phyloP scores from a whole-genome alignment of 495 filamentous ascomycete species.

The Penicillium riverlandense region DNA sequence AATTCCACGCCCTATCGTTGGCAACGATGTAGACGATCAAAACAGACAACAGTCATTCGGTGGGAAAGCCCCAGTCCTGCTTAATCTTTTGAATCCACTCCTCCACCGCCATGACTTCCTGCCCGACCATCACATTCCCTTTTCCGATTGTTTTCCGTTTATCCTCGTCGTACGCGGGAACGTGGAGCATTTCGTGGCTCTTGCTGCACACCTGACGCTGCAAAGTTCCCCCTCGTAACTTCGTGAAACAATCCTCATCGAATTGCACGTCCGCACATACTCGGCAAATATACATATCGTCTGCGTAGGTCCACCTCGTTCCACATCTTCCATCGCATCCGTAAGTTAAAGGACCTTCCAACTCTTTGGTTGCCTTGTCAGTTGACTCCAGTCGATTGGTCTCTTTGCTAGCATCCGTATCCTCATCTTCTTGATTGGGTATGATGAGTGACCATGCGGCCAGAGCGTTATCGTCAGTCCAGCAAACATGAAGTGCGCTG shows the following conservation, averaged over 20 bases:
- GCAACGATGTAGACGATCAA: too few species aligned
- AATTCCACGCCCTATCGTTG: too few species aligned
- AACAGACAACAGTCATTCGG: too few species aligned
- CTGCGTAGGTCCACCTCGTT: constrained; percentile 11
- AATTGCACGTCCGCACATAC: constrained; percentile 26
- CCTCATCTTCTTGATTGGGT: neutral
- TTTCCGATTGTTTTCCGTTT: constrained; percentile 7
- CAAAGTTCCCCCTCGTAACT: constrained; percentile 18
- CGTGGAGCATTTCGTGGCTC: constrained; percentile 26
- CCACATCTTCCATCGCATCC: constrained; percentile 20
- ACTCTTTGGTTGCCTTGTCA: neutral
- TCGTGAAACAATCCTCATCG: constrained; percentile 20
- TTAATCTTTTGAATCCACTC: constrained; percentile 22
- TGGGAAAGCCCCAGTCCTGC: neutral
- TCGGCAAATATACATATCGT: constrained; percentile 28
- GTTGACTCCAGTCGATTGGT: too few species aligned
- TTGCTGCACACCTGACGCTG: constrained; percentile 23
- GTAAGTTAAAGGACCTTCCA: constrained; percentile 3
- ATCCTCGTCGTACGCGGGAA: constrained; percentile 26
- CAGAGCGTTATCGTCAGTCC: constrained; percentile 9
- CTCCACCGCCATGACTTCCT: constrained; percentile 24
- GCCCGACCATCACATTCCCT: constrained; percentile 22
- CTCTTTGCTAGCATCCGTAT: neutral
- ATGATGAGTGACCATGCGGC: constrained; percentile 13
- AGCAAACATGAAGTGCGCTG: constrained; percentile 8